Evolutionary conservation across 2,329 filamentous ascomycete genomes (phyloP).

Genomic region (Trichoderma sp.): DNA sequence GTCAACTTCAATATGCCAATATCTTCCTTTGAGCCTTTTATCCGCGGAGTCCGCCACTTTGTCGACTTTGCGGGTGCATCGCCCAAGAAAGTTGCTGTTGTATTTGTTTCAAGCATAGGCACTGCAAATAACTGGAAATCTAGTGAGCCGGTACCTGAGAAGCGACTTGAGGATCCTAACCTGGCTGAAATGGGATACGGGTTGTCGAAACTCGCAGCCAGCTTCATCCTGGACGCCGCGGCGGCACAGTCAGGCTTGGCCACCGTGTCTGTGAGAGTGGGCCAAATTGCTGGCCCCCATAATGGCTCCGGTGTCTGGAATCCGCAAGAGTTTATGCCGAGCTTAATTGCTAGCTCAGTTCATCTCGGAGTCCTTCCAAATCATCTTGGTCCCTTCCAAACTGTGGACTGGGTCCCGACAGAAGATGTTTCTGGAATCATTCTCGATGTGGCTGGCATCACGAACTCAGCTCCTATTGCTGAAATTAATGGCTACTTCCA

Average conservation of each 20-base stretch:
- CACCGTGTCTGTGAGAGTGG: slow-evolving; percentile 45
- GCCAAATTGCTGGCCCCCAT: not conserved
- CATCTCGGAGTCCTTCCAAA: slow-evolving; percentile 52
- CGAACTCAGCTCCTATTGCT: slow-evolving; percentile 29
- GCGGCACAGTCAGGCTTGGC: slow-evolving; percentile 43
- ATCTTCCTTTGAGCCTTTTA: slow-evolving; percentile 31
- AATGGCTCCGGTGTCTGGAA: slow-evolving; percentile 53
- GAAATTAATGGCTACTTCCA: slow-evolving; percentile 51
- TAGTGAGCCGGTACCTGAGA: slow-evolving; percentile 44
- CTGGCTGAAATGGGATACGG: slow-evolving; percentile 46
- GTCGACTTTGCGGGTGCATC: slow-evolving; percentile 36
- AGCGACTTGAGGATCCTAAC: slow-evolving; percentile 41
- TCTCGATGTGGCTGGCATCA: slow-evolving; percentile 50
- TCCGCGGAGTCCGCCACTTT: slow-evolving; percentile 29
- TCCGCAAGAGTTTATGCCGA: slow-evolving; percentile 61
- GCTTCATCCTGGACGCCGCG: slow-evolving; percentile 45
- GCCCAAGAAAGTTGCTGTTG: slow-evolving; percentile 40
- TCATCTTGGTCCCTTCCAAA: slow-evolving; percentile 47
- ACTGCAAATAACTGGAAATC: slow-evolving; percentile 43
- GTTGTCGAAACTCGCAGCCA: slow-evolving; percentile 49
- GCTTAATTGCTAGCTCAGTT: slow-evolving; percentile 53
- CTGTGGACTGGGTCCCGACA: slow-evolving; percentile 60
- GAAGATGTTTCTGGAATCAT: slow-evolving; percentile 53
- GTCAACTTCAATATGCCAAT: slow-evolving; percentile 33
- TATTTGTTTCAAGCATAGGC: slow-evolving; percentile 51